These are phyloP conservation scores for Sphaerosporella brunnea DNA, from an alignment of 495 filamentous ascomycete species.

Conservation along the genomic window DNA sequence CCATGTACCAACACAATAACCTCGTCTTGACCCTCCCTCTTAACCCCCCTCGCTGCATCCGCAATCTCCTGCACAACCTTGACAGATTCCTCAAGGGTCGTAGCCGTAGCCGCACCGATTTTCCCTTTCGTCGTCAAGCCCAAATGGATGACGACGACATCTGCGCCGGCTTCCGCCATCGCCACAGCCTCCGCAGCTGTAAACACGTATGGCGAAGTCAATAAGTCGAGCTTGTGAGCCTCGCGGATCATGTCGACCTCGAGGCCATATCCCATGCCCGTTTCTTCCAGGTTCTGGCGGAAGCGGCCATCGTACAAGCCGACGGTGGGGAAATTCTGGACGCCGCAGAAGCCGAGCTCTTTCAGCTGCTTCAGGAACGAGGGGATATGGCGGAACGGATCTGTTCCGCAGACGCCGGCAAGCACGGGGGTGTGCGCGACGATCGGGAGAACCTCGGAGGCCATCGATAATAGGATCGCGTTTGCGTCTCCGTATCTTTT, in stretches of 20 bases:
- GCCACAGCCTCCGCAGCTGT: constrained; percentile 37
- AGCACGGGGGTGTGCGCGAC: constrained; percentile 44
- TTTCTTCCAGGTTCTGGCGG: constrained; percentile 48
- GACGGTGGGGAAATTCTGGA: constrained; percentile 60
- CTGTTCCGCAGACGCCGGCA: constrained; percentile 49
- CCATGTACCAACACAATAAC: constrained; percentile 54
- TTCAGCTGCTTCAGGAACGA: constrained; percentile 40
- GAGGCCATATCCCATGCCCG: constrained; percentile 45
- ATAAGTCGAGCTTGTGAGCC: constrained; percentile 38
- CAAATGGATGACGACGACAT: constrained; percentile 52
- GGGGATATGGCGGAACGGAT: constrained; percentile 43
- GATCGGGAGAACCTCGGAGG: constrained; percentile 41
- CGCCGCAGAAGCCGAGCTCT: constrained; percentile 43
- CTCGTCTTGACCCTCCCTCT: constrained; percentile 27
- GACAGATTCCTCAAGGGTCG: constrained; percentile 45
- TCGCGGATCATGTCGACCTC: constrained; percentile 47
- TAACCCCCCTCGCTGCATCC: constrained; percentile 38
- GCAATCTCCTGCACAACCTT: constrained; percentile 41
- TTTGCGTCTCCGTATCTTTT: constrained; percentile 61
- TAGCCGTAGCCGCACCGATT: constrained; percentile 43
- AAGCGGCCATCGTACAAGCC: constrained; percentile 52
- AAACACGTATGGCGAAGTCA: constrained; percentile 57
- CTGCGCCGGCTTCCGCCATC: constrained; percentile 48
- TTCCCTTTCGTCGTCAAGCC: constrained; percentile 46
- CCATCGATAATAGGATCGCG: constrained; percentile 50